Percentiles rank a stretch among this genome's conserved stretches.
phyloP scores from a whole-genome alignment of 192 early-diverging fungal genomes.

The Oehlia diaphana region DNA sequence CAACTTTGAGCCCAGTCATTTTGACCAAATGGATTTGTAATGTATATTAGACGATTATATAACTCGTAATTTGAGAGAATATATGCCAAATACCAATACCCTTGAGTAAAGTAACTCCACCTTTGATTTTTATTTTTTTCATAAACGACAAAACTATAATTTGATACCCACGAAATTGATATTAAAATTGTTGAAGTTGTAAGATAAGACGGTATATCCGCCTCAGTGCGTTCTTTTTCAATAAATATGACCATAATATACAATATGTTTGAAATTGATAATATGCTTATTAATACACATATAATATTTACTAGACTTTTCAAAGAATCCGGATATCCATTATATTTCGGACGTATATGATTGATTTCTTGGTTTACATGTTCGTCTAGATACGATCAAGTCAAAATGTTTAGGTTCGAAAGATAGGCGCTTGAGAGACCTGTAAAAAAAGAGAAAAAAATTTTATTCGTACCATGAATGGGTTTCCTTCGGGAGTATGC shows the following conservation, averaged over 20 bases:
- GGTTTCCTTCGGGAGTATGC: neutral
- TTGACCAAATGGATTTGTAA: neutral
- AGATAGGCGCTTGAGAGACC: neutral
- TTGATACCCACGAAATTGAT: conserved; percentile 3
- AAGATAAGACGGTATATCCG: conserved; percentile 6
- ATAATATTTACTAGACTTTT: conserved; percentile 9
- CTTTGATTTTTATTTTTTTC: conserved; percentile 1
- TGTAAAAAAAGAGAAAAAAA: neutral
- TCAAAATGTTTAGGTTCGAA: neutral
- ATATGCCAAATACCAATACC: conserved; percentile 29
- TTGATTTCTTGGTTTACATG: neutral
- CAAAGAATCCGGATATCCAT: conserved; percentile 1
- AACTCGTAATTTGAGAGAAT: conserved; percentile 5
- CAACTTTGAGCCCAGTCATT: conserved; percentile 9
- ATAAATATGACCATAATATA: conserved; percentile 17
- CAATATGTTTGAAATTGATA: neutral
- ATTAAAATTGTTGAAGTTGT: neutral
- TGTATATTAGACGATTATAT: conserved; percentile 19
- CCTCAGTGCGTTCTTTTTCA: neutral
- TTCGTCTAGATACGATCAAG: neutral
- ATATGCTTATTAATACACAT: neutral
- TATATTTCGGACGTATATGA: neutral
- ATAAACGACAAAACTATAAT: neutral
- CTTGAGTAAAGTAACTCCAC: conserved; percentile 21
- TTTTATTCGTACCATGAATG: conserved; percentile 3